Evolutionary conservation across 2,329 filamentous ascomycete genomes (phyloP).

Genomic region (Neocatenulostroma microsporum): DNA sequence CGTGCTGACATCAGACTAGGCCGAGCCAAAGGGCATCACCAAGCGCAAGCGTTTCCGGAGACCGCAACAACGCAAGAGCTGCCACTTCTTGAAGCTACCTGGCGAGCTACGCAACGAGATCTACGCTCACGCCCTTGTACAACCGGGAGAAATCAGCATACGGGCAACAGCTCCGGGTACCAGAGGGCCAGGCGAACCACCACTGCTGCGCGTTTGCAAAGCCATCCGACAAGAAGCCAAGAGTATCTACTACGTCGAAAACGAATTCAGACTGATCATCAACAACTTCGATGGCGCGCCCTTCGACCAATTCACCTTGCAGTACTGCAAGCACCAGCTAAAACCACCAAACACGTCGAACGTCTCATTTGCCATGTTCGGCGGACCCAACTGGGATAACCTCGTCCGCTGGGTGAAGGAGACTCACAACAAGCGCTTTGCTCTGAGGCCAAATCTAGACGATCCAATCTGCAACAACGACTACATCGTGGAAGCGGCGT

Average conservation of each 20-base stretch:
- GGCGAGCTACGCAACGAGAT: conserved; percentile 10
- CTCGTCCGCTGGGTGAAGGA: conserved; percentile 8
- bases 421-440: background rate
- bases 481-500: conserved; percentile 1
- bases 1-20: too few relatives aligned
- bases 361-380: conserved; percentile 3
- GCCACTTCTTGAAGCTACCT: conserved; percentile 8
- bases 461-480: background rate
- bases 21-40: too few relatives aligned
- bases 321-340: conserved; percentile 3
- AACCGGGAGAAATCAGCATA: conserved; percentile 3
- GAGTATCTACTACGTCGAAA: conserved; percentile 10
- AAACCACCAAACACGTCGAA: conserved; percentile 1
- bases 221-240: conserved; percentile 4
- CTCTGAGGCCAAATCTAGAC: conserved; percentile 3
- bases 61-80: conserved; percentile 8
- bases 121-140: conserved; percentile 6
- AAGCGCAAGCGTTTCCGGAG: conserved; percentile 10
- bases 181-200: conserved; percentile 9
- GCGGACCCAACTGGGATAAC: conserved; percentile 7
- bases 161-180: too few relatives aligned
- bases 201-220: conserved; percentile 8
- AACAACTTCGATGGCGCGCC: conserved; percentile 5
- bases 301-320: conserved; percentile 5
- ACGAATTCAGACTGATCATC: conserved; percentile 6